Evolutionary conservation across 768 basidiomycete species (phyloP).

Genomic region (Ephemerocybe angulata): DNA sequence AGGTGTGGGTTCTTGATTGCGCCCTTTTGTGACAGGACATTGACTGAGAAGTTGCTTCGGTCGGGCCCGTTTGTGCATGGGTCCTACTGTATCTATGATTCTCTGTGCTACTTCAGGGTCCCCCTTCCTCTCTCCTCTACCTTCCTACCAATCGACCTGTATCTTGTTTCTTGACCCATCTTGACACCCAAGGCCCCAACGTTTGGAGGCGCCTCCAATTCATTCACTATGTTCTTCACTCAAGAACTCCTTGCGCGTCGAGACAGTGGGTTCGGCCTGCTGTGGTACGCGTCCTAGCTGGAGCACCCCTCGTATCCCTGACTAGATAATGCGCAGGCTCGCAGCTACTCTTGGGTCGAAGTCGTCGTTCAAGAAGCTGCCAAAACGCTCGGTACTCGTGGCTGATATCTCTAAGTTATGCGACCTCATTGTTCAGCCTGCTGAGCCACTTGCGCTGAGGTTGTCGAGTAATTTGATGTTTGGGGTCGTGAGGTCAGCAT

Average conservation of each 20-base stretch:
- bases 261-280: slow-evolving; percentile 86
- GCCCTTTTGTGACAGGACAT: no score
- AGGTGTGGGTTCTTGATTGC: no score
- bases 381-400: slow-evolving; percentile 76
- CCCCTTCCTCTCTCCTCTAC: no score
- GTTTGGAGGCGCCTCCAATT: no score
- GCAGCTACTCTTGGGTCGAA: slow-evolving; percentile 87
- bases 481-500: slow-evolving; percentile 73
- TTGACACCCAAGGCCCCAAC: no score
- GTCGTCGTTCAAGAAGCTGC: slow-evolving; percentile 80
- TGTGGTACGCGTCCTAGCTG: slow-evolving; percentile 50
- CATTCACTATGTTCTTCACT: slow-evolving; percentile 76
- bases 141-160: no score
- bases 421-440: slow-evolving; percentile 74
- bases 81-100: no score
- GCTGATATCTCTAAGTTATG: slow-evolving; percentile 84
- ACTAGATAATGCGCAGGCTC: slow-evolving; percentile 51
- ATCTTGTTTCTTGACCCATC: no score
- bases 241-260: slow-evolving; percentile 74
- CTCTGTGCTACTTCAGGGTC: no score
- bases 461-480: slow-evolving; percentile 88
- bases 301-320: neutral
- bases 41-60: no score
- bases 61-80: no score
- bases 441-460: slow-evolving; percentile 81